Base-by-base conservation (phyloP, 192 early-diverging fungal genomes). In the Jimgerdemannia lactiflua region DNA sequence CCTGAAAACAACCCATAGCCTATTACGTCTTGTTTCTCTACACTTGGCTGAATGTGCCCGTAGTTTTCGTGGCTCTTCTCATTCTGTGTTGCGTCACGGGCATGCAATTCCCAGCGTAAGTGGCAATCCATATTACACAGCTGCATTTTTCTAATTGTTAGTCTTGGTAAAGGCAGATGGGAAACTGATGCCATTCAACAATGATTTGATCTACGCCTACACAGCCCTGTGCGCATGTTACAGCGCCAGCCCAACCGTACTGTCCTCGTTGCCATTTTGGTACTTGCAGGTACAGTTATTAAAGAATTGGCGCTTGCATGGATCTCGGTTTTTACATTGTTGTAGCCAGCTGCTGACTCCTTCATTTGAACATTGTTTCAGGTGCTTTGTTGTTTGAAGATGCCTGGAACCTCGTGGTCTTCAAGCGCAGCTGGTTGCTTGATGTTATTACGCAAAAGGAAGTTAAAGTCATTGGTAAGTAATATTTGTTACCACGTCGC, bases 301-400 rank as follows among this genome's bases (percentile, higher is more conserved):
- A 14, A 59, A 10, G 49, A 59, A 59, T 59, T 59, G 14, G 2
- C 14, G 6, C 14, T 10, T 6, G 6, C 14, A 59, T 59, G 2
- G 14, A 59, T 59, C n/a, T n/a, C n/a, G n/a, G n/a, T 54, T 54
- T 11, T 11, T 54, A 4, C 14, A 59, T 59, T 59, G 6, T 14
- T 59, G 8, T 59, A 59, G 8, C 8, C 49, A 10, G 49, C 49
- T 59, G 14, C 8, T 59, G 49, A 59, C 14, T 10, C 49, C 49
- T 14, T 59, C 49, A 59, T 10, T 59, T 59, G 49, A 6, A 59
- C 49, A 10, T 14, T 6, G 6, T 59, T 18, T 63, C 7, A 82
- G 80, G 80, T 4, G 78, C 80, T 3, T 78, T 82, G 39, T 75
- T 82, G 18, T 82, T 79, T 44, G 78, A 70, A 64, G 73, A 78